Percentiles rank a stretch among this genome's conserved stretches.
Conservation (phyloP, 1,284 basidiomycete species). For the Tausonia pullulans region DNA sequence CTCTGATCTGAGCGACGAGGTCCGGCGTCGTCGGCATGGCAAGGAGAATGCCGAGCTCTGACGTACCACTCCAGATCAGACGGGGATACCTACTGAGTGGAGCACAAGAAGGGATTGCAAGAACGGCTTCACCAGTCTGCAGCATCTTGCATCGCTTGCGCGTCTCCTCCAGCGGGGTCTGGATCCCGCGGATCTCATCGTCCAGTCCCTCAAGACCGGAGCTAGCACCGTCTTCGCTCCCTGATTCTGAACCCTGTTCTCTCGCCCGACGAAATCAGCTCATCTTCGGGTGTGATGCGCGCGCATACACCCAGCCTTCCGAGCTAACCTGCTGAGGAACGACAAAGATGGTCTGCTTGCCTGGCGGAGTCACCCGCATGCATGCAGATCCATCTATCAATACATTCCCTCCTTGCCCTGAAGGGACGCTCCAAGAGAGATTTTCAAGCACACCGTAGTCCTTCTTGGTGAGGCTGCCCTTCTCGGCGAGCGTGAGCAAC, state of each 20-base stretch:
- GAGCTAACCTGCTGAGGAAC: conserved; percentile 1
- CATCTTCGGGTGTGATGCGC: not conserved
- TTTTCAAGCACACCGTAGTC: conserved; percentile 47
- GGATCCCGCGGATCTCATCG: conserved; percentile 43
- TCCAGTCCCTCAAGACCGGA: conserved; percentile 36
- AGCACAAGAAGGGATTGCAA: conserved; percentile 9
- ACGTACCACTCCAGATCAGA: conserved; percentile 1
- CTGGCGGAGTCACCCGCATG: not conserved
- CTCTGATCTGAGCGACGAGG: conserved; percentile 28
- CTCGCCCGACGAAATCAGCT: not conserved
- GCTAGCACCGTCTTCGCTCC: not conserved
- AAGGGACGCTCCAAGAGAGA: not conserved
- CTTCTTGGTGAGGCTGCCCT: conserved; percentile 61
- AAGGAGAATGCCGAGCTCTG: conserved; percentile 55
- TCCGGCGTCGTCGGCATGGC: conserved; percentile 51
- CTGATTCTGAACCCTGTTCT: not conserved
- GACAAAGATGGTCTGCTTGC: conserved; percentile 15
- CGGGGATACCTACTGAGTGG: not conserved
- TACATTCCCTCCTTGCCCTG: not conserved
- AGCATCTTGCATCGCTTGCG: conserved; percentile 43
- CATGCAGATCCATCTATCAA: not conserved
- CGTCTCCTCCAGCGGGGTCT: conserved; percentile 47
- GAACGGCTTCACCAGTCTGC: conserved; percentile 38
- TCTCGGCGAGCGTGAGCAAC: conserved; percentile 57
- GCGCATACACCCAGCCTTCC: not conserved